Percentiles rank a stretch among this genome's conserved stretches.
Evolutionary conservation across 768 basidiomycete genomes (phyloP).

Genomic region (Russula virescens): DNA sequence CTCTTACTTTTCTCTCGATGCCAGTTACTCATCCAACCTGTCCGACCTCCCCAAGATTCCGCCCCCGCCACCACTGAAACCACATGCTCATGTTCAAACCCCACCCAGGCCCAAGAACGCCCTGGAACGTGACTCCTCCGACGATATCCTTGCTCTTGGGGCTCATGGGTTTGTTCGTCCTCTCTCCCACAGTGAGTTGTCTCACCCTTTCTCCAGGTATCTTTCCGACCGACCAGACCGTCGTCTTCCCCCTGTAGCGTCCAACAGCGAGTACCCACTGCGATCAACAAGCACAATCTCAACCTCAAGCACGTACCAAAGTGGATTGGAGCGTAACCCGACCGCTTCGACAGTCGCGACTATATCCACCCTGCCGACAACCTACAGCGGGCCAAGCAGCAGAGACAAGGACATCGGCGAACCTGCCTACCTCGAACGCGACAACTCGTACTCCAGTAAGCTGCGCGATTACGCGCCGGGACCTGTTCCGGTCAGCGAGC

Average conservation of each 20-base stretch:
- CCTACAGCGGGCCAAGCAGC: neutral
- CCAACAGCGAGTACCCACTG: conserved; percentile 14
- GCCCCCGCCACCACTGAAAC: conserved; percentile 12
- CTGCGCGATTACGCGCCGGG: neutral
- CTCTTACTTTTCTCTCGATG: conserved; percentile 13
- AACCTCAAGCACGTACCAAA: conserved; percentile 15
- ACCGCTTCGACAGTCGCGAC: conserved; percentile 21
- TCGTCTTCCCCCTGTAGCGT: conserved; percentile 5
- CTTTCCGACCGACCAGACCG: neutral
- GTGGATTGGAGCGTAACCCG: conserved; percentile 19
- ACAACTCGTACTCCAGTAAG: conserved; percentile 11
- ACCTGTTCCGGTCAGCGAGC: neutral
- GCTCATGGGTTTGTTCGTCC: conserved; percentile 18
- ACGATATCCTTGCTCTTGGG: conserved; percentile 22
- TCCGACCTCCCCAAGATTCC: conserved; percentile 3
- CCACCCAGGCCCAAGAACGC: neutral
- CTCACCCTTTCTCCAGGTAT: conserved; percentile 8
- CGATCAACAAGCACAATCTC: conserved; percentile 21
- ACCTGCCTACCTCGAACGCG: neutral
- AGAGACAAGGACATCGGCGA: conserved; percentile 10
- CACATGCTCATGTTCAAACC: neutral
- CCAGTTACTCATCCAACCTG: neutral
- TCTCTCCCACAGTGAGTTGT: conserved; percentile 20
- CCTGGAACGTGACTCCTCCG: conserved; percentile 16
- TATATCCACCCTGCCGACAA: conserved; percentile 13